phyloP scores from a whole-genome alignment of 2,329 filamentous ascomycete genomes.

The Penicillium vulpinum region DNA sequence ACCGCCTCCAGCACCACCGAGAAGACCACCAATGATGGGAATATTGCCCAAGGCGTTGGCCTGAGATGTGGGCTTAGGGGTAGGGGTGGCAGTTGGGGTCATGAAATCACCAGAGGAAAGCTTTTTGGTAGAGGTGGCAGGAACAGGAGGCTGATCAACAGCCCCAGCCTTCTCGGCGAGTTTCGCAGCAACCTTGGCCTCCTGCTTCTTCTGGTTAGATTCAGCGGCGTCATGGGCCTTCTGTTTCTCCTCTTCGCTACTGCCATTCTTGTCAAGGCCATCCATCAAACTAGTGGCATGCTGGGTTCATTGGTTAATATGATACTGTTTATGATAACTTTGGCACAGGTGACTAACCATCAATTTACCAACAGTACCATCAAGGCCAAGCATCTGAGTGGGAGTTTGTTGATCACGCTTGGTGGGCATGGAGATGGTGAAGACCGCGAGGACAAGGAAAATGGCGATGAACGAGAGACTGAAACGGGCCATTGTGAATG shows the following conservation, averaged over 20 bases:
- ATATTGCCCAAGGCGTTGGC: constrained; percentile 22
- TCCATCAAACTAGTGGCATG: constrained; percentile 19
- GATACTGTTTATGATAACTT: not conserved
- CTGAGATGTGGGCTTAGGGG: constrained; percentile 14
- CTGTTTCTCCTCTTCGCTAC: not conserved
- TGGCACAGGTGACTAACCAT: constrained; percentile 13
- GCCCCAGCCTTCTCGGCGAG: constrained; percentile 3
- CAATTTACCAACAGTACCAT: constrained; percentile 14
- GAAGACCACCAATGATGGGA: constrained; percentile 28
- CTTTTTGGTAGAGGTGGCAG: constrained; percentile 10
- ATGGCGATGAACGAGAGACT: constrained; percentile 32
- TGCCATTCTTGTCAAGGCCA: constrained; percentile 12
- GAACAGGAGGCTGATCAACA: constrained; percentile 7
- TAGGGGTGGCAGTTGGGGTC: constrained; percentile 19
- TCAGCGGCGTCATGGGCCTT: not conserved
- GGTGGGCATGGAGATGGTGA: constrained; percentile 32
- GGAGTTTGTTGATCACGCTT: constrained; percentile 15
- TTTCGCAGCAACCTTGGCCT: constrained; percentile 2
- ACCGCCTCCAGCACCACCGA: constrained; percentile 14
- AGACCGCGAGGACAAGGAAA: constrained; percentile 31
- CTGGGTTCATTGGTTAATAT: constrained; percentile 12
- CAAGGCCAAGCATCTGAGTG: constrained; percentile 4
- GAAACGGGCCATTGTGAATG: constrained; percentile 34
- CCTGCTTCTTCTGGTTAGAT: not conserved
- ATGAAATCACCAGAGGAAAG: constrained; percentile 23